Conservation (phyloP, 768 basidiomycete species). For the Termitomyces sp. region DNA sequence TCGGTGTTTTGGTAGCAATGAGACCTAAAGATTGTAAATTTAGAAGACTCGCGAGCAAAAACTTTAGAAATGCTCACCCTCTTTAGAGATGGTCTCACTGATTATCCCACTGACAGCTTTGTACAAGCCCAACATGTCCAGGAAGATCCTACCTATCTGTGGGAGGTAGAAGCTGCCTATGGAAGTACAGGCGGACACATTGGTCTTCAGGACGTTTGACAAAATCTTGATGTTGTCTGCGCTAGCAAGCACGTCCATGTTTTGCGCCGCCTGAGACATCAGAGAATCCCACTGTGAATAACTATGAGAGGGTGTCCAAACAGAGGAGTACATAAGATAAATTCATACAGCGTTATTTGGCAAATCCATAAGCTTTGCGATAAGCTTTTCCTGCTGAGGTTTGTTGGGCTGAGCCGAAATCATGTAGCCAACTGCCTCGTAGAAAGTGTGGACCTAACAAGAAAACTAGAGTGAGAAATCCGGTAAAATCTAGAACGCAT, state of each 20-base stretch:
- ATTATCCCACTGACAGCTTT: slow-evolving; percentile 97
- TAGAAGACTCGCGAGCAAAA: neutral
- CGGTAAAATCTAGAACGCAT: neutral
- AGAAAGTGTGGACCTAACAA: slow-evolving; percentile 87
- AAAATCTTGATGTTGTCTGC: slow-evolving; percentile 96
- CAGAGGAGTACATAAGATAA: neutral
- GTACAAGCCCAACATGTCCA: slow-evolving; percentile 98
- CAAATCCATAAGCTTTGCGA: slow-evolving; percentile 93
- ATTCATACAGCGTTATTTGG: slow-evolving; percentile 89
- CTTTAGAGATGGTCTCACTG: slow-evolving; percentile 84
- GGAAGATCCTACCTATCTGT: slow-evolving; percentile 93
- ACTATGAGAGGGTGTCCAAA: slow-evolving; percentile 4
- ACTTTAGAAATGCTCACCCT: slow-evolving; percentile 49
- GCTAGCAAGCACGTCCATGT: slow-evolving; percentile 87
- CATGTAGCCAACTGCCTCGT: slow-evolving; percentile 99
- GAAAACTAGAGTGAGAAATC: slow-evolving; percentile 18
- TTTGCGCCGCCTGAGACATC: slow-evolving; percentile 93
- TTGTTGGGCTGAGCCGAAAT: slow-evolving; percentile 99
- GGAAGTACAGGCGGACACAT: slow-evolving; percentile 95
- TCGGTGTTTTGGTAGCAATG: slow-evolving; percentile 95
- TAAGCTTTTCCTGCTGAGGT: slow-evolving; percentile 92
- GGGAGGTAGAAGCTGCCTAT: slow-evolving; percentile 97
- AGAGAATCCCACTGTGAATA: slow-evolving; percentile 85
- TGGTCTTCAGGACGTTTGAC: slow-evolving; percentile 96
- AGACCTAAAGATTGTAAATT: slow-evolving; percentile 48